These are phyloP conservation scores for Polytrichum formosum DNA, from an alignment of 225 moss, liverwort and hornwort genomes.

Conservation along the genomic window DNA sequence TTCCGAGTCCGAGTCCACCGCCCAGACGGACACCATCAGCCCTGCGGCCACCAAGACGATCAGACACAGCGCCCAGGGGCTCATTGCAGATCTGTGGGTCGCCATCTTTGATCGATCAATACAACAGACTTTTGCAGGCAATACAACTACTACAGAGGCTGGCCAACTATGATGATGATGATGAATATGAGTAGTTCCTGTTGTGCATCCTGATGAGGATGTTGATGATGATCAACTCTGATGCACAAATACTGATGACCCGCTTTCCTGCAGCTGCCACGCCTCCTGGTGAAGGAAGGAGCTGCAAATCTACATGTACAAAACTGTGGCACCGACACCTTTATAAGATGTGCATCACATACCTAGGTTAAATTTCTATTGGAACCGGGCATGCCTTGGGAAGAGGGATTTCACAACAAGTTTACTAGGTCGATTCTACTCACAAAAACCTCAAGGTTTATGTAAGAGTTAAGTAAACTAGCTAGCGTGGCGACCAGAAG, in stretches of 20 bases:
- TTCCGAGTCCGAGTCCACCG: background rate
- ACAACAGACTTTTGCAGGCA: background rate
- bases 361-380: no score
- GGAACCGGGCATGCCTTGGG: no score
- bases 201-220: background rate
- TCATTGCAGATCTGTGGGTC: background rate
- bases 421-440: no score
- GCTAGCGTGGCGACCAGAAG: no score
- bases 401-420: no score
- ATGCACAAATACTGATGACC: background rate
- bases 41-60: background rate
- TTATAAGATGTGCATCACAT: background rate
- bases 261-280: background rate
- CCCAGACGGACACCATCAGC: background rate
- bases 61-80: background rate
- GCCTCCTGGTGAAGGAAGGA: background rate
- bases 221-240: background rate
- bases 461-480: no score
- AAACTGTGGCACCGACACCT: background rate
- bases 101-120: background rate
- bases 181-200: no score
- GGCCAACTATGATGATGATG: background rate
- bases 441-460: no score
- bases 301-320: background rate
- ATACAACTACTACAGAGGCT: background rate